Percentiles rank a stretch among this genome's conserved stretches.
Evolutionary conservation across 139 green algal genomes (phyloP).

Genomic region (Chlamydomonas eustigma): DNA sequence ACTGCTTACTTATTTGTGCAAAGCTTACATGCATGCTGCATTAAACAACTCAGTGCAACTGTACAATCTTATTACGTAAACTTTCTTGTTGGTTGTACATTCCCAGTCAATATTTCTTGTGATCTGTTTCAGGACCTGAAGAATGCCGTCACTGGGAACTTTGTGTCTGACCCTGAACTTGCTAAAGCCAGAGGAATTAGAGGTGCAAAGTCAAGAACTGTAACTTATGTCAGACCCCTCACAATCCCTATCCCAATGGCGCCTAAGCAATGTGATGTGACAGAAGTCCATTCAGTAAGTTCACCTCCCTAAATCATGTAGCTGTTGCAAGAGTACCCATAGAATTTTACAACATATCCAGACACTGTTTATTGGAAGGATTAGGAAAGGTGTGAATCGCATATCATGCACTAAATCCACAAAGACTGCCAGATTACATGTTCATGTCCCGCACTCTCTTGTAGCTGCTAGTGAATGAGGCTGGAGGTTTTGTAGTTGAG

Average conservation of each 20-base stretch:
- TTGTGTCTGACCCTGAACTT: background rate
- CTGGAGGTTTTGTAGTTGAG: slow-evolving; percentile 12
- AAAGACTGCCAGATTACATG: too few species aligned
- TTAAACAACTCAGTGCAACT: too few species aligned
- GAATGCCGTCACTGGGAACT: background rate
- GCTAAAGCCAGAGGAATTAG: background rate
- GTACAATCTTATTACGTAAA: too few species aligned
- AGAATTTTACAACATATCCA: too few species aligned
- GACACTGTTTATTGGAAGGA: too few species aligned
- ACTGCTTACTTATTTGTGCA: background rate
- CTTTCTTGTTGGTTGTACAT: too few species aligned
- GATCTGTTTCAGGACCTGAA: background rate
- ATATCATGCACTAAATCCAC: too few species aligned
- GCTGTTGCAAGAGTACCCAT: too few species aligned
- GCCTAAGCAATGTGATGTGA: slow-evolving; percentile 13
- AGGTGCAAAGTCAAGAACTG: background rate
- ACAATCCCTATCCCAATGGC: slow-evolving; percentile 8
- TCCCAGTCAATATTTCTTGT: too few species aligned
- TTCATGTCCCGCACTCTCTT: background rate
- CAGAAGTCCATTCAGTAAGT: slow-evolving; percentile 5
- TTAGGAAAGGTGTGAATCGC: too few species aligned
- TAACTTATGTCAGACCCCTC: slow-evolving; percentile 3
- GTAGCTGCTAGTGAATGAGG: slow-evolving; percentile 7
- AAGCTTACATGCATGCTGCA: too few species aligned
- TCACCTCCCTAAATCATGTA: background rate